Evolutionary conservation across 1,284 basidiomycete species (phyloP).

Genomic region (Boletus semigastroideus): DNA sequence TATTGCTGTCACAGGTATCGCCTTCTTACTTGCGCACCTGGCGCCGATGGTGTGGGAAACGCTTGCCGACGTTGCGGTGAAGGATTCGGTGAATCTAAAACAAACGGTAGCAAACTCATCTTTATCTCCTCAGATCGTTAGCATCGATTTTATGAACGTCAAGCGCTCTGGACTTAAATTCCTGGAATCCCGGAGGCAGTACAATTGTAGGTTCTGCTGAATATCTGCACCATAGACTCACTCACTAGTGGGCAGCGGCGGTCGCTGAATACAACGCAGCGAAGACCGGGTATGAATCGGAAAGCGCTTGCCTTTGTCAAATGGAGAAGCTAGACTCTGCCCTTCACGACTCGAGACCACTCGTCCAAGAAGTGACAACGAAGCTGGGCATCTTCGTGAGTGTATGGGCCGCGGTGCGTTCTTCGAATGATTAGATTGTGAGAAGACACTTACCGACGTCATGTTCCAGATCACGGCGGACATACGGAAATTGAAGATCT

Average conservation of each 20-base stretch:
- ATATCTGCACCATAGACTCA: not conserved
- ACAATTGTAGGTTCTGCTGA: slow-evolving; percentile 6
- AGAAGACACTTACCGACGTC: not conserved
- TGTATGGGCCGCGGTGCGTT: slow-evolving; percentile 22
- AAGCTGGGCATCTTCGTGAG: slow-evolving; percentile 19
- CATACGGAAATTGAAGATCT: slow-evolving; percentile 10
- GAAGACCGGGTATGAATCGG: slow-evolving; percentile 10
- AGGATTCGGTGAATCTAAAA: not conserved
- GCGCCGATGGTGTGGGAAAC: slow-evolving; percentile 10
- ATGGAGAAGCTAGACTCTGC: slow-evolving; percentile 12
- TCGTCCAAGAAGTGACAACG: slow-evolving; percentile 19
- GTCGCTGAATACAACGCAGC: slow-evolving; percentile 2
- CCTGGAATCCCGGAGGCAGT: slow-evolving; percentile 1
- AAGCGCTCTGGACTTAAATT: slow-evolving; percentile 5
- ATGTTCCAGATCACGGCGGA: slow-evolving; percentile 20
- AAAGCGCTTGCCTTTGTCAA: slow-evolving; percentile 13
- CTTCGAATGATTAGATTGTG: not conserved
- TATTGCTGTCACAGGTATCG: slow-evolving; percentile 16
- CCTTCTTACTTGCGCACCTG: slow-evolving; percentile 17
- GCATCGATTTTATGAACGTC: slow-evolving; percentile 5
- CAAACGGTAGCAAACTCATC: not conserved
- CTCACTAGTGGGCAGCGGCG: slow-evolving; percentile 9
- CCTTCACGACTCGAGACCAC: slow-evolving; percentile 11
- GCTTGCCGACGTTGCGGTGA: slow-evolving; percentile 9
- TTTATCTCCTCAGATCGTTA: slow-evolving; percentile 1